These are phyloP conservation scores for Xylariaceae sp. DNA, from an alignment of 2,329 filamentous ascomycete genomes.

Conservation along the genomic window DNA sequence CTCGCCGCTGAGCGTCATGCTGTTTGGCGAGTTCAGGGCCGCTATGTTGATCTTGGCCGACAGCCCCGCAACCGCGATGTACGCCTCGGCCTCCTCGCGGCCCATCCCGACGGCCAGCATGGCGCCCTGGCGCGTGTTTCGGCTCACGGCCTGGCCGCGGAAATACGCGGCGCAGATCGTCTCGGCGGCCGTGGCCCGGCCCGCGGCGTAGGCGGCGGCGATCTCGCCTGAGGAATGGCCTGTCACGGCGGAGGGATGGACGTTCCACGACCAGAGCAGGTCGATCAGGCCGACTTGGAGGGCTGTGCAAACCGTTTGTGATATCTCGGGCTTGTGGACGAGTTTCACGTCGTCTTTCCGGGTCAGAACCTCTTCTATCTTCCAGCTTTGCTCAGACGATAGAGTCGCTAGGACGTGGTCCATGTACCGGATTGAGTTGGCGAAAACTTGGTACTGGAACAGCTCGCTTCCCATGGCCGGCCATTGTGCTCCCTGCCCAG, in stretches of 20 bases:
- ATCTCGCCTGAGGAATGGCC: constrained; percentile 29
- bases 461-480: constrained; percentile 18
- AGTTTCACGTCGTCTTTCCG: not conserved
- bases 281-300: constrained; percentile 30
- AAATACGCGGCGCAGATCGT: constrained; percentile 14
- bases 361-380: constrained; percentile 3
- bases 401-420: constrained; percentile 7
- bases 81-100: not conserved
- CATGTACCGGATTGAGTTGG: constrained; percentile 5
- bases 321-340: constrained; percentile 12
- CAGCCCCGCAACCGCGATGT: not conserved
- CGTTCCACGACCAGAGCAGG: constrained; percentile 21
- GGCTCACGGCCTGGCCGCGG: constrained; percentile 6
- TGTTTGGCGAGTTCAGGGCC: constrained; percentile 19
- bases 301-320: constrained; percentile 18
- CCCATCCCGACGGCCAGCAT: constrained; percentile 13
- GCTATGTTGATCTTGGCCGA: constrained; percentile 3
- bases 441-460: constrained; percentile 8
- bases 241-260: constrained; percentile 29
- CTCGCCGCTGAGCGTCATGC: constrained; percentile 22
- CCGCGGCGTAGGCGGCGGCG: constrained; percentile 22
- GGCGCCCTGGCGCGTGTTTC: not conserved
- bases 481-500: constrained; percentile 27
- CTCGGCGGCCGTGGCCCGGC: constrained; percentile 7
- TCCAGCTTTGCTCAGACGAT: constrained; percentile 5